These are phyloP conservation scores for Phlegmacium glaucopus DNA, from an alignment of 768 basidiomycete genomes.

Conservation along the genomic window DNA sequence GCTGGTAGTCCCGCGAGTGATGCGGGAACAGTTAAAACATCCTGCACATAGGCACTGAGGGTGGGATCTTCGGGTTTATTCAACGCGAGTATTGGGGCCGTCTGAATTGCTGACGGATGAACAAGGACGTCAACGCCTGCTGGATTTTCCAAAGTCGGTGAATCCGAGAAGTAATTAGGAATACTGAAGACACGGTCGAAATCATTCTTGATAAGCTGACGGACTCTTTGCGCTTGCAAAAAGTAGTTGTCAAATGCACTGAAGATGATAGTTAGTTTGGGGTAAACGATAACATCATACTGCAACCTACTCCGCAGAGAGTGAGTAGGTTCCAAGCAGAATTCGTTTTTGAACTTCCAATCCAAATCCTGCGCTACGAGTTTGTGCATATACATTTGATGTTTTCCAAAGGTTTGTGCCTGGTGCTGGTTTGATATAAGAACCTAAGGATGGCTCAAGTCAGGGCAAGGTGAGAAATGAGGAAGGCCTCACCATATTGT, in stretches of 20 bases:
- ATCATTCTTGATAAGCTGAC: slow-evolving; percentile 67
- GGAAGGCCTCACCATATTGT: slow-evolving; percentile 57
- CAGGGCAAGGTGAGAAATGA: background rate
- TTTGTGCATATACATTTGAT: slow-evolving; percentile 57
- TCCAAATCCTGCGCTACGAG: slow-evolving; percentile 74
- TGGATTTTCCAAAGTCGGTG: background rate
- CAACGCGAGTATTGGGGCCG: slow-evolving; percentile 60
- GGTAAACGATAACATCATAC: background rate
- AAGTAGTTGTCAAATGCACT: slow-evolving; percentile 99
- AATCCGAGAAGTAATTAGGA: slow-evolving; percentile 44
- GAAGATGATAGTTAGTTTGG: background rate
- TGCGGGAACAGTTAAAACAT: slow-evolving; percentile 89
- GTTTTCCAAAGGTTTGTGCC: slow-evolving; percentile 45
- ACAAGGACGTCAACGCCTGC: slow-evolving; percentile 73
- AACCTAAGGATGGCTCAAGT: slow-evolving; percentile 33
- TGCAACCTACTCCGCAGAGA: slow-evolving; percentile 79
- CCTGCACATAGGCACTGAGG: slow-evolving; percentile 77
- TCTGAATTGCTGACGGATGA: slow-evolving; percentile 85
- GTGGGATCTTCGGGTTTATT: slow-evolving; percentile 8
- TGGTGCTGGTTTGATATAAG: slow-evolving; percentile 41
- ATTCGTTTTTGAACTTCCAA: slow-evolving; percentile 84
- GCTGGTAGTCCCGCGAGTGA: slow-evolving; percentile 88
- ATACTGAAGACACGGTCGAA: slow-evolving; percentile 67
- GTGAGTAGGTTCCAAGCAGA: slow-evolving; percentile 84
- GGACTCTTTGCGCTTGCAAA: slow-evolving; percentile 84